A percentile compares a stretch with the other conserved stretches of the same genome.
These are phyloP conservation scores for Psilocybe cyanescens DNA, from an alignment of 768 basidiomycete genomes.

Conservation along the genomic window DNA sequence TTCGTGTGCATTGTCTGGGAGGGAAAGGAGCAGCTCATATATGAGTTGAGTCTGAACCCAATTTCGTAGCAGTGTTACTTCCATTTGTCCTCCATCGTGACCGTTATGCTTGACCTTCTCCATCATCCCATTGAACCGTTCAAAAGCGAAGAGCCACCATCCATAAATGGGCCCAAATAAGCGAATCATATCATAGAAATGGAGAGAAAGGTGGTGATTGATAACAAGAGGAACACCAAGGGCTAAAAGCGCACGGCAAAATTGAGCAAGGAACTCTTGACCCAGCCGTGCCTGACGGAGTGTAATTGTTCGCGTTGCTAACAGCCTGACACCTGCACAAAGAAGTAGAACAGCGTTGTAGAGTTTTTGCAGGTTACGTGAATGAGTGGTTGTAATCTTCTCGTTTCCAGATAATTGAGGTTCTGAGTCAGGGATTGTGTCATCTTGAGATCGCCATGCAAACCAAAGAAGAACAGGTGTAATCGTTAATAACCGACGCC, in stretches of 20 bases:
- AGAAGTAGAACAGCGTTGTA: slow-evolving; percentile 21
- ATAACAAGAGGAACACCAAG: slow-evolving; percentile 22
- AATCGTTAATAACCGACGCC: too few relatives aligned
- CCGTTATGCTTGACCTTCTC: slow-evolving; percentile 35
- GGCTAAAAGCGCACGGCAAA: slow-evolving; percentile 11
- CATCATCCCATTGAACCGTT: slow-evolving; percentile 37
- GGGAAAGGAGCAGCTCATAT: slow-evolving; percentile 24
- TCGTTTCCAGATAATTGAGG: too few relatives aligned
- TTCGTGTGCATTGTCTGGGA: slow-evolving; percentile 17
- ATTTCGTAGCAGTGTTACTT: slow-evolving; percentile 32
- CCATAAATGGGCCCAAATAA: slow-evolving; percentile 33
- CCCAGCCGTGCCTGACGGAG: slow-evolving; percentile 25
- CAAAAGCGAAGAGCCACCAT: slow-evolving; percentile 40
- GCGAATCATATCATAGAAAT: slow-evolving; percentile 25
- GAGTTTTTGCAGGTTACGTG: slow-evolving; percentile 10
- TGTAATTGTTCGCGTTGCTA: slow-evolving; percentile 22
- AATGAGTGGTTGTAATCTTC: slow-evolving; percentile 11
- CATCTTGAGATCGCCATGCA: too few relatives aligned
- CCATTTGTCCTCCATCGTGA: slow-evolving; percentile 29
- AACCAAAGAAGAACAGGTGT: too few relatives aligned
- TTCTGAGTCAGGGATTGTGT: too few relatives aligned
- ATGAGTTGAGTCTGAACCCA: slow-evolving; percentile 32
- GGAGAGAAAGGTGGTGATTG: slow-evolving; percentile 33
- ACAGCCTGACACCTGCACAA: slow-evolving; percentile 21
- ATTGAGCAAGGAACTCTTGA: slow-evolving; percentile 25